Evolutionary conservation across 345 rosid genomes (phyloP), one percentile per base, ranked within the genome.

Genomic region (Trapa bicornis): DNA sequence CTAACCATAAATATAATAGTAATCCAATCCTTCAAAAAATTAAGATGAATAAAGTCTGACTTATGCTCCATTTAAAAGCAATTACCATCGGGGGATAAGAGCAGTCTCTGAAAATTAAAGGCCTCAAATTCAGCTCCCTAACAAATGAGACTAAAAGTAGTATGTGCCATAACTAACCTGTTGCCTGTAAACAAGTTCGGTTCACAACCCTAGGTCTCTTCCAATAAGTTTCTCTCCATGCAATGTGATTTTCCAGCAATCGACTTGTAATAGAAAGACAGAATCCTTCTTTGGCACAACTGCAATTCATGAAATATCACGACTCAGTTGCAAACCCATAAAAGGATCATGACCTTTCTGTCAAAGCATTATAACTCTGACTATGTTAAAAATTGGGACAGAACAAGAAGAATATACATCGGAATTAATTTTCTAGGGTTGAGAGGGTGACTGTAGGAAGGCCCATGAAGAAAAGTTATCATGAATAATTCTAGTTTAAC

Each of bases 221-320:
- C 87, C 84, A 72, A 76, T 72, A 68, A 94, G 87, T 78, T 87
- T 91, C 81, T 89, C 93, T 32, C 99, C 97, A 12, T 70, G 83
- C 65, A 94, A 50, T 12, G 93, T 86, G 39, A 91, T 74, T 67
- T 91, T 91, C 97, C 91, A 89, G 82, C 87, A 76, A 70, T 89
- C 86, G 41, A 83, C 83, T 81, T 84, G 93, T 72, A 91, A 65
- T 68, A 81, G 70, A 71, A 94, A 89, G 66, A 89, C 80, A 22
- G 96, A 89, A 45, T 10, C 72, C 78, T 74, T 91, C 80, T 91
- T 89, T 2, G 99, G 73, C 69, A 94, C 95, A 79, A 86, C 96
- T 94, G 85, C 70, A 74, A 41, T 45, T 57, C 68, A 65, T 9
- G 37, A n/a, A 4, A 64, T 37, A 65, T 12, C 29, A 22, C 29